Base-by-base conservation (phyloP, 441 rosid genomes). In the Pelargonium fulgidum region DNA sequence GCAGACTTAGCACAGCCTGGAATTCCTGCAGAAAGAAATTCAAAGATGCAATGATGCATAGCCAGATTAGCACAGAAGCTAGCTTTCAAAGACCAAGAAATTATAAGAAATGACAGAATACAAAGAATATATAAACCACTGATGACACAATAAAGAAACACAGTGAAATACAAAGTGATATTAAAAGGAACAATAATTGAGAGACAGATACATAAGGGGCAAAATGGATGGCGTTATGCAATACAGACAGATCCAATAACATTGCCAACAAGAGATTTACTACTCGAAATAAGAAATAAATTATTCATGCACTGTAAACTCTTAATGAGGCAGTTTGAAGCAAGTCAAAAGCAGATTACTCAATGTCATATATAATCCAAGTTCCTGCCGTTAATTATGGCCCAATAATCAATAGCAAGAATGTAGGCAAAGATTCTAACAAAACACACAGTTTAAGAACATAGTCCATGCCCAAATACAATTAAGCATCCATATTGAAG, bases 1-100 rank as follows among this genome's bases (percentile, higher is more conserved):
- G 97, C 96, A 71, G 99, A 92, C 81, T 94, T 94, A 24, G 97
- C 97, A 79, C 94, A 90, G 69, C 99, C 99, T 0, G 99, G 98
- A 81, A 92, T 90, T 73, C 99, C 99, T 94, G 80, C 59, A 48
- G 71, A 68, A 33, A 20, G 19, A 9, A 68, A 65, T 50, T 66
- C 48, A 70, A 69, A 17, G 48, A 58, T 29, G 48, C 14, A 58
- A 22, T 22, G 24, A 22, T 22, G 24, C 24, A 22, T 70, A 70
- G 24, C 58, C 72, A 64, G 64, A 59, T 63, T 41, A 69, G 45
- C 68, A 66, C 52, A 39, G 12, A 63, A 41, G 58, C 8, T 20
- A 62, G 13, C 7, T 11, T 48, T 29, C 42, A 16, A 33, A 13
- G 19, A 22, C 41, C 44, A 4, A 13, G 10, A 62, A 7, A 13